Percentiles rank a stretch among this genome's conserved stretches.
Conservation (phyloP, 2,329 filamentous ascomycete genomes). For the Huntiella decipiens region DNA sequence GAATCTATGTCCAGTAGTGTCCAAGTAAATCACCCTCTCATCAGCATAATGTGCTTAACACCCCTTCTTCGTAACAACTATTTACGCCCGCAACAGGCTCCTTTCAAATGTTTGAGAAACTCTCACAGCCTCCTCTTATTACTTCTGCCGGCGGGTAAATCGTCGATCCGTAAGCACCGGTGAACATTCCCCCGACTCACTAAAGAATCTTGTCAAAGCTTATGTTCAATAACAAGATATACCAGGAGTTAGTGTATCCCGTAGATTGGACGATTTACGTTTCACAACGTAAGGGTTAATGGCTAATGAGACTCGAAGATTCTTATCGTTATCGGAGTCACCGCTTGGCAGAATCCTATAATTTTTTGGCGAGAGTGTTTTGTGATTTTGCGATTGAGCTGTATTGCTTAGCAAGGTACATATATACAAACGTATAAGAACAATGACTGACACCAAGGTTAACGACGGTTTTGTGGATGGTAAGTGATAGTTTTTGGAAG, state of each 20-base stretch:
- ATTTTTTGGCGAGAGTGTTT: slow-evolving; percentile 4
- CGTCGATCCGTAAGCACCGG: slow-evolving; percentile 1
- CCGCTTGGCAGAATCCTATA: slow-evolving; percentile 11
- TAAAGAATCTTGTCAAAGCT: too few species aligned
- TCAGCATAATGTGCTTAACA: too few species aligned
- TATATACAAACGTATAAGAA: background rate
- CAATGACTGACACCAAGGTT: background rate
- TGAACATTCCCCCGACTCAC: background rate
- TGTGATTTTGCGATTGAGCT: background rate
- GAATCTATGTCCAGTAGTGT: too few species aligned
- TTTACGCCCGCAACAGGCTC: too few species aligned
- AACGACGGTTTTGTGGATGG: slow-evolving; percentile 8
- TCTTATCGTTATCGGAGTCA: slow-evolving; percentile 4
- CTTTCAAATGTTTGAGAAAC: too few species aligned
- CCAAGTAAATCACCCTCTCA: too few species aligned
- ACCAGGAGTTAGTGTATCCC: background rate
- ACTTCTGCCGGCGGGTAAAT: too few species aligned
- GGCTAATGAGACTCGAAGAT: background rate
- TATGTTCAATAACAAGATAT: too few species aligned
- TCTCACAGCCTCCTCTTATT: too few species aligned
- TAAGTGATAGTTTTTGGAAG: background rate
- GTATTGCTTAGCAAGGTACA: slow-evolving; percentile 3
- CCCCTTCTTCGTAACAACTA: too few species aligned
- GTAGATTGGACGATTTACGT: background rate
- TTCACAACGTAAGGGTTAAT: background rate